phyloP scores from a whole-genome alignment of 2,329 filamentous ascomycete genomes.

The Colletotrichum sp. region DNA sequence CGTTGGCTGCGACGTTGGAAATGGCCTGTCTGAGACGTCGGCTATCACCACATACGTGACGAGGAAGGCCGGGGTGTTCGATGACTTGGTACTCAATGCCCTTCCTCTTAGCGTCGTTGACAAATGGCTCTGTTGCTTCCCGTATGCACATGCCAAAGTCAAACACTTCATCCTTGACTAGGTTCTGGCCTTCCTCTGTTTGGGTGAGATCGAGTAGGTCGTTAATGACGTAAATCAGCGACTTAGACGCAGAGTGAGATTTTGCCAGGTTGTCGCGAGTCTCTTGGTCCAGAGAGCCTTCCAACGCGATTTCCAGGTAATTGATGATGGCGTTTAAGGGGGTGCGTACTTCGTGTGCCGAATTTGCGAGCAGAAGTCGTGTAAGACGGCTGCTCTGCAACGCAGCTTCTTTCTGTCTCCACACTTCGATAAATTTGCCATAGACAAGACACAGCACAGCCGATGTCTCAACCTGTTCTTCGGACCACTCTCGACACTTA shows the following conservation, averaged over 20 bases:
- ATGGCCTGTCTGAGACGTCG: conserved; percentile 82
- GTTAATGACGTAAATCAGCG: conserved; percentile 92
- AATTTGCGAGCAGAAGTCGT: conserved; percentile 80
- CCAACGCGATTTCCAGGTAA: conserved; percentile 88
- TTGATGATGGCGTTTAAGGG: conserved; percentile 95
- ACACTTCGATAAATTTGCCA: conserved; percentile 88
- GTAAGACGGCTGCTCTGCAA: conserved; percentile 84
- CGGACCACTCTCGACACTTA: conserved; percentile 86
- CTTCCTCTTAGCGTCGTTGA: conserved; percentile 77
- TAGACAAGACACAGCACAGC: conserved; percentile 89
- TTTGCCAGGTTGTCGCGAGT: conserved; percentile 83
- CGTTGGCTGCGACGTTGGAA: conserved; percentile 84
- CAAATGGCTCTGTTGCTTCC: conserved; percentile 81
- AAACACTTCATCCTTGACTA: conserved; percentile 83
- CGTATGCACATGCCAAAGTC: conserved; percentile 72
- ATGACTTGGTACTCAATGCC: conserved; percentile 72
- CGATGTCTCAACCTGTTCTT: conserved; percentile 88
- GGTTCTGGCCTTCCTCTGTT: conserved; percentile 78
- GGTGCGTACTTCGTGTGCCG: conserved; percentile 89
- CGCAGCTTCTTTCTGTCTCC: conserved; percentile 88
- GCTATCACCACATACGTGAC: conserved; percentile 77
- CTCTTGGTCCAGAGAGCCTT: conserved; percentile 79
- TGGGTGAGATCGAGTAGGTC: conserved; percentile 89
- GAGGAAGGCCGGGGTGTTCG: conserved; percentile 72
- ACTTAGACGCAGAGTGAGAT: conserved; percentile 91